Base-by-base conservation (phyloP, 805 yeast genomes). In the Kockiozyma suomiensis region DNA sequence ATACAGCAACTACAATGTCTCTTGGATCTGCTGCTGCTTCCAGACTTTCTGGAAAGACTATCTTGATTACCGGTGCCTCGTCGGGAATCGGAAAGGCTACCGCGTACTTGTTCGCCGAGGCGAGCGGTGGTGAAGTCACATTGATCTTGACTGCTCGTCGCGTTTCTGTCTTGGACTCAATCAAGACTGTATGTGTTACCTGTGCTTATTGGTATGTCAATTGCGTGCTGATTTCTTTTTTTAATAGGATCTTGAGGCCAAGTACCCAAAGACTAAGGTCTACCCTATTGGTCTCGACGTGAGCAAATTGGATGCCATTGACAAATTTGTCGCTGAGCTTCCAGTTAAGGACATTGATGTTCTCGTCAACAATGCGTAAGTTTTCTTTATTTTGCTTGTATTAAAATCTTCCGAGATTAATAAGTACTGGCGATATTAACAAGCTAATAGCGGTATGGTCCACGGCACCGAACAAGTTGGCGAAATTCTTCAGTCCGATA, bases 71-170 rank as follows among this genome's bases (percentile, higher is more conserved):
- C 30, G 98, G 98, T 64, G 98, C 98, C 6, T 89, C 97, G 26
- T 85, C 97, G 15, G 98, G 98, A 57, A 93, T 93, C 69, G 99
- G 98, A 12, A 84, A 84, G 66, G 94, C 96, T 55, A 91, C 97
- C 10, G 98, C 97, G 15, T 74, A 80, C 49, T 96, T 92, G 72
- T 85, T 90, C 66, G 94, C 97, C 45, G 84, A 78, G 23, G 89
- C 90, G 15, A 79, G 93, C 23, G 78, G 82, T 50, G 96, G 96
- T 33, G 73, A 85, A 12, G 72, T 87, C 67, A 85, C 87, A 69
- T 79, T 90, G 68, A 79, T 90, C 63, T 78, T 90, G 25, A 81
- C 91, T 2, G 96, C 97, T 2, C 84, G 97, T 75, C 85, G 96
- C 40, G 89, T 85, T 5, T 83, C 83, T 61, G 74, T 89, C 52